phyloP scores from a whole-genome alignment of 768 basidiomycete species.

The Leccinum uliginosum region DNA sequence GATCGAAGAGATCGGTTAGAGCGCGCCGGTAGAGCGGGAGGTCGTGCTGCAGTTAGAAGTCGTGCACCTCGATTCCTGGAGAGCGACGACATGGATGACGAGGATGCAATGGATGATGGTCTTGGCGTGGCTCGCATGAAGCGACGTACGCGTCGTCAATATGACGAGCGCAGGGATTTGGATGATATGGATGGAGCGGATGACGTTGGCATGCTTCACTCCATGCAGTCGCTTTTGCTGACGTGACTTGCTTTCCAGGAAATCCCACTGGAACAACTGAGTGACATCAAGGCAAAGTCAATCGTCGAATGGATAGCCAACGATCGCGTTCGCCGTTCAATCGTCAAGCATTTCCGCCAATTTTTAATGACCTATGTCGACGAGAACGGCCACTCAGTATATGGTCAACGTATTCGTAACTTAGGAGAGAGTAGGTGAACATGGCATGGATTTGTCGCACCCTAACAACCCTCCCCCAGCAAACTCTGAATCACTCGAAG shows the following conservation, averaged over 20 bases:
- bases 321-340: slow-evolving; percentile 85
- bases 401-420: slow-evolving; percentile 88
- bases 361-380: slow-evolving; percentile 97
- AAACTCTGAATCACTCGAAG: slow-evolving; percentile 96
- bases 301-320: slow-evolving; percentile 97
- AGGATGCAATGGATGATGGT: slow-evolving; percentile 66
- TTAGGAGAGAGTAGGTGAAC: slow-evolving; percentile 82
- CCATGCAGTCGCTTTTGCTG: slow-evolving; percentile 6
- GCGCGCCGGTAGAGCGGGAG: slow-evolving; percentile 60
- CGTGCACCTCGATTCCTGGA: slow-evolving; percentile 87
- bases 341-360: slow-evolving; percentile 88
- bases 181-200: slow-evolving; percentile 91
- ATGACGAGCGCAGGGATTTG: slow-evolving; percentile 86
- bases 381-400: slow-evolving; percentile 86
- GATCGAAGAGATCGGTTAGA: slow-evolving; percentile 78
- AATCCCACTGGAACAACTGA: slow-evolving; percentile 90
- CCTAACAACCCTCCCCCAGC: slow-evolving; percentile 41
- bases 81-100: slow-evolving; percentile 76
- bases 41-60: slow-evolving; percentile 71
- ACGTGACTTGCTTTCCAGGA: slow-evolving; percentile 49
- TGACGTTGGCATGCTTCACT: slow-evolving; percentile 51
- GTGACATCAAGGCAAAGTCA: slow-evolving; percentile 96
- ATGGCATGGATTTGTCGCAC: slow-evolving; percentile 2
- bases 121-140: slow-evolving; percentile 68
- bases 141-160: slow-evolving; percentile 79